Evolutionary conservation across 2,329 filamentous ascomycete species (phyloP).

Genomic region (Aspergillus candidus): DNA sequence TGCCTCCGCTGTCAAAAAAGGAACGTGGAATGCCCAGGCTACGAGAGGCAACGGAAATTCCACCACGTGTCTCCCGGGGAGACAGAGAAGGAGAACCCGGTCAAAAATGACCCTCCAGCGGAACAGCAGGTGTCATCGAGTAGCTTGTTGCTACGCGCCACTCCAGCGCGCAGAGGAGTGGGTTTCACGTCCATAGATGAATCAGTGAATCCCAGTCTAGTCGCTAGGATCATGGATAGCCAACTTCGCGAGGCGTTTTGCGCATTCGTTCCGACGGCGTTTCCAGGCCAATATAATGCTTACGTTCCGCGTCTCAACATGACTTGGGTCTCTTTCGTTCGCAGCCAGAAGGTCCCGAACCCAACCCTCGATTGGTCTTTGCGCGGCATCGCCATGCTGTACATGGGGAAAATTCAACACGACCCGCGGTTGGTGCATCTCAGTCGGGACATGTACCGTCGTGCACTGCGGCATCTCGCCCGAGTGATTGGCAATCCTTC

Average conservation of each 20-base stretch:
- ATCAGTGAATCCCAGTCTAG: neutral
- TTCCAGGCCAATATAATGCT: constrained; percentile 5
- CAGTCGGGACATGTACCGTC: constrained; percentile 3
- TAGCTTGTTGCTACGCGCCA: neutral
- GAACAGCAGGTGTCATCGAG: neutral
- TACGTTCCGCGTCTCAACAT: constrained; percentile 2
- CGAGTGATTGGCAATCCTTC: too few relatives aligned
- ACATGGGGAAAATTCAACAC: neutral
- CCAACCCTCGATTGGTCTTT: constrained; percentile 3
- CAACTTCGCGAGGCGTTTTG: constrained; percentile 6
- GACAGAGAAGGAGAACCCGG: neutral
- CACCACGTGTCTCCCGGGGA: neutral
- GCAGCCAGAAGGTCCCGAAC: neutral
- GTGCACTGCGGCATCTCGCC: neutral
- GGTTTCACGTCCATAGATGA: neutral
- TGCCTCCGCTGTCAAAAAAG: constrained; percentile 5
- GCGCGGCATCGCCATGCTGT: neutral
- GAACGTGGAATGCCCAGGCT: constrained; percentile 5
- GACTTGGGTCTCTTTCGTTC: constrained; percentile 4
- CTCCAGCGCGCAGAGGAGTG: neutral
- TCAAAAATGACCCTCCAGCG: neutral
- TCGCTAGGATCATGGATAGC: neutral
- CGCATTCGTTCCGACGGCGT: constrained; percentile 1
- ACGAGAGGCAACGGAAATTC: constrained; percentile 3
- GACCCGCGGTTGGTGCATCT: neutral